phyloP scores from a whole-genome alignment of 805 yeast species.

The Starmera pachycereana region DNA sequence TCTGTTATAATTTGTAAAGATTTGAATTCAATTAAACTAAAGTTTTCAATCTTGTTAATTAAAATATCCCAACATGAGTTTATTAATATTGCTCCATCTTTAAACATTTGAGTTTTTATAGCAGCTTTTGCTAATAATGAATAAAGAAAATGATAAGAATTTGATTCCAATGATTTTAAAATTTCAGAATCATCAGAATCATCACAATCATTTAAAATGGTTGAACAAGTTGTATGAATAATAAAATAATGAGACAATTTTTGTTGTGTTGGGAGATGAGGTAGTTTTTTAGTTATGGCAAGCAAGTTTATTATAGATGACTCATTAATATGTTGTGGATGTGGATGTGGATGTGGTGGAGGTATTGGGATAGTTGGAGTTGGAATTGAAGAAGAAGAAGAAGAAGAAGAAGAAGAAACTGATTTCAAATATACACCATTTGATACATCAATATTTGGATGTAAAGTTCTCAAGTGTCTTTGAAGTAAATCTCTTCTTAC shows the following conservation, averaged over 20 bases:
- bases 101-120: slow-evolving; percentile 22
- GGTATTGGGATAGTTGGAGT: neutral
- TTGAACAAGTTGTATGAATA: neutral
- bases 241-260: slow-evolving; percentile 9
- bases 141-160: slow-evolving; percentile 30
- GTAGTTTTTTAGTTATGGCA: slow-evolving; percentile 20
- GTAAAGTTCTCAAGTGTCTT: slow-evolving; percentile 73
- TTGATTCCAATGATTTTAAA: slow-evolving; percentile 9
- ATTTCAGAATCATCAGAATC: too few relatives aligned
- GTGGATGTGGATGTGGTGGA: slow-evolving; percentile 8
- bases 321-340: slow-evolving; percentile 12
- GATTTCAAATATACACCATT: too few relatives aligned
- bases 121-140: slow-evolving; percentile 37
- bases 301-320: slow-evolving; percentile 23
- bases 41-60: too few relatives aligned
- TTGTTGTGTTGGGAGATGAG: slow-evolving; percentile 10
- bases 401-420: too few relatives aligned
- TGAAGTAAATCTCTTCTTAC: slow-evolving; percentile 71
- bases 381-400: neutral
- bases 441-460: slow-evolving; percentile 20
- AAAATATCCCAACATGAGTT: slow-evolving; percentile 31
- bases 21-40: too few relatives aligned
- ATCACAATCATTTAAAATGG: too few relatives aligned
- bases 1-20: too few relatives aligned
- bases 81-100: slow-evolving; percentile 27